Evolutionary conservation across 352 stramenopile species (phyloP).

Genomic region (Pythium graminicola): DNA sequence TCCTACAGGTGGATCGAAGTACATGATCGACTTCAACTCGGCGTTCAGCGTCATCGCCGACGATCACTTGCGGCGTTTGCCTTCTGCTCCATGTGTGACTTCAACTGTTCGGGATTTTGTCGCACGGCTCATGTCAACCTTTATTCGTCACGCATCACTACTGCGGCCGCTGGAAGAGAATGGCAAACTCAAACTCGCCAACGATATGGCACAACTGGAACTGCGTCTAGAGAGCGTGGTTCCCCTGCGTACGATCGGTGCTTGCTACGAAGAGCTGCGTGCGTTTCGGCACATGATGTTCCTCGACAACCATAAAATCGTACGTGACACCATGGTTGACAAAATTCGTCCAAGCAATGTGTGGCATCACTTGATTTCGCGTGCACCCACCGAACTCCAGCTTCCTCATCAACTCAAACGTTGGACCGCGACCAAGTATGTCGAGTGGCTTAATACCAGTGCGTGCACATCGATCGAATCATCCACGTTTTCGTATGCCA

Average conservation of each 20-base stretch:
- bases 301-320: conserved; percentile 49
- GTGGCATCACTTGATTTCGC: conserved; percentile 77
- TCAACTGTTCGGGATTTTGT: conserved; percentile 62
- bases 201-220: conserved; percentile 83
- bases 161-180: conserved; percentile 65
- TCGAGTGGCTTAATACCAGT: conserved; percentile 69
- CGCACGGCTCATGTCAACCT: conserved; percentile 64
- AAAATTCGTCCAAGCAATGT: conserved; percentile 81
- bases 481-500: conserved; percentile 18
- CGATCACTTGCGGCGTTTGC: conserved; percentile 66
- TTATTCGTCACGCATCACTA: conserved; percentile 67
- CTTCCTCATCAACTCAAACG: conserved; percentile 71
- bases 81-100: conserved; percentile 40
- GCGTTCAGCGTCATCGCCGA: conserved; percentile 61
- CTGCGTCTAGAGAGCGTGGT: conserved; percentile 54
- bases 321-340: conserved; percentile 67
- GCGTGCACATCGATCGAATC: conserved; percentile 22
- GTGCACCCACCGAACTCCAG: conserved; percentile 60
- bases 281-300: conserved; percentile 84
- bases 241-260: conserved; percentile 49
- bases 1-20: conserved; percentile 45
- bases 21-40: conserved; percentile 70
- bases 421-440: conserved; percentile 66
- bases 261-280: conserved; percentile 65
- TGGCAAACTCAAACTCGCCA: conserved; percentile 70